Base-by-base conservation (phyloP, 768 basidiomycete species). In the Lanmaoa pseudosensibilis region DNA sequence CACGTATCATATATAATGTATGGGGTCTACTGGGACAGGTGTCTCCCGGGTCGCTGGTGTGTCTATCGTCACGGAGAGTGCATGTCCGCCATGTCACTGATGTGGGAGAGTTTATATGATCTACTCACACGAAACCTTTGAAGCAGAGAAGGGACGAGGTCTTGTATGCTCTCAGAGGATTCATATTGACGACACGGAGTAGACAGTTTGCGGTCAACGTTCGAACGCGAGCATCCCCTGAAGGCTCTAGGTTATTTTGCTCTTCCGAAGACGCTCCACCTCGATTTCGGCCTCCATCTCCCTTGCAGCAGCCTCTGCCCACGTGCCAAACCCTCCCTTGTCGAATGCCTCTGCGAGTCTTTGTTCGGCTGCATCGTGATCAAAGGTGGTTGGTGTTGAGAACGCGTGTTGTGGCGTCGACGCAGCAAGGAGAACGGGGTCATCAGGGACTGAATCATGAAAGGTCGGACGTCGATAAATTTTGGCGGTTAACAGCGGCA, bases 231-330 rank as follows among this genome's bases (percentile, higher is more conserved):
- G 15, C 1, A 30, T n/a, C n/a, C 19, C 19, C 46, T 5, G 32
- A 16, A 25, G 16, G 52, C 23, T 25, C 52, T 56, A 63, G 25
- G 21, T 46, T 9, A 19, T 23, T 13, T n/a, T 40, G 21, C 7
- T 30, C 33, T 48, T 64, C 23, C 39, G 76, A 18, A 66, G 64
- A 46, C 82, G 69, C 63, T 87, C 86, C 13, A 78, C 56, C 40
- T 78, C 70, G 0, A 73, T 75, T 63, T 90, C 88, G 0, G 76
- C 77, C 63, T 88, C 86, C 46, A 85, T 56, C 65, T 88, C 88
- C 27, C 72, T 72, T 51, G 76, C 59, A 1, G 77, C 83, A n/a
- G 73, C 75, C 52, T 82, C 75, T 11, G 77, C 73, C 84, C 86
- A 88, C 2, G 77, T 73, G 0, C 75, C 62, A 32, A 88, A 71